Base-by-base conservation (phyloP, 495 filamentous ascomycete species). In the Aspergillus biplanus region DNA sequence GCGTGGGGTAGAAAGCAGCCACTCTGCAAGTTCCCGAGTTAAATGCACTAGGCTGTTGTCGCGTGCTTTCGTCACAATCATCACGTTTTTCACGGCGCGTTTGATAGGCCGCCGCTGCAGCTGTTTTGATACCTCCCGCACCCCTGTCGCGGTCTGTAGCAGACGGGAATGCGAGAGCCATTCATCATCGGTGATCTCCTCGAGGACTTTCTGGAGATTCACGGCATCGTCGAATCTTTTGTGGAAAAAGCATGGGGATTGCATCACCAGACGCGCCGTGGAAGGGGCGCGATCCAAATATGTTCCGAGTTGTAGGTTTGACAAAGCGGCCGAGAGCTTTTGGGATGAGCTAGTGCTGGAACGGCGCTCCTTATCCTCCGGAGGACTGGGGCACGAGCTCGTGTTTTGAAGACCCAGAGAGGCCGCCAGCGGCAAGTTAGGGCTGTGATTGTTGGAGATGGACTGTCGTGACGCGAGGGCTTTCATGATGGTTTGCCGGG, bases 201-300 rank as follows among this genome's bases (percentile, higher is more conserved):
- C 95, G 1, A 99, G 82, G 3, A 99, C 93, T 72, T 90, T 96
- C 59, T 96, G 91, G 48, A 97, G 89, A 74, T 99, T 93, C 64
- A 99, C 91, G 7, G 93, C 93, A 72, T 96, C 92, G 61, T 97
- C 95, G 71, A 99, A 98, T 46, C 92, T 85, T 75, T 93, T 89
- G 75, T 99, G 95, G 82, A 97, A 98, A 77, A 94, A 98, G 76
- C 96, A 98, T 0, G 95, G 95, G 42, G 92, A 96, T 70, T 94
- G 89, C 31, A 97, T 78, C 21, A 85, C 71, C 63, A 91, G 85
- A 35, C 82, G 80, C 33, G 89, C 84, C 3, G 88, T 86, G 33
- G 85, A 82, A 8, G 88, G 85, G 0, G 86, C 84, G 61, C 78
- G 79, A 35, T 80, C 78, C 13, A 74, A 52, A 58, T 75, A 76